Evolutionary conservation across 2,329 filamentous ascomycete species (phyloP).

Genomic region (Fusarium fujikuroi): DNA sequence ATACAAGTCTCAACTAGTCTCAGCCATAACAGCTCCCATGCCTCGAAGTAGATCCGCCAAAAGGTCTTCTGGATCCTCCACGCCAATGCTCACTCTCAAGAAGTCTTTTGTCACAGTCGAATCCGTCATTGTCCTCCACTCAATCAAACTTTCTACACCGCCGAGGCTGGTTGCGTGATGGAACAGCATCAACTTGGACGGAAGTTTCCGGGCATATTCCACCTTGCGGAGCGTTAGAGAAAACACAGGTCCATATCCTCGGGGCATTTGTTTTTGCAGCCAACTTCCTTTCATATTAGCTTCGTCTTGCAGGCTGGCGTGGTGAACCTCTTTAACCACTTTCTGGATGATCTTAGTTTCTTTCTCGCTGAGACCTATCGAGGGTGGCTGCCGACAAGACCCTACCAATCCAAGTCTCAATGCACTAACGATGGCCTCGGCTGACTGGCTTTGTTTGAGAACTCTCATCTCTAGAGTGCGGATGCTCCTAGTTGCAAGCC

Average conservation of each 20-base stretch:
- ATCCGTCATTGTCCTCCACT: conserved; percentile 95
- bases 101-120: conserved; percentile 74
- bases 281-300: conserved; percentile 69
- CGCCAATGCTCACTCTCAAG: conserved; percentile 83
- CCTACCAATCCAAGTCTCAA: conserved; percentile 68
- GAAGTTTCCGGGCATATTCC: conserved; percentile 72
- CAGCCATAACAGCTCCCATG: conserved; percentile 55
- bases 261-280: conserved; percentile 88
- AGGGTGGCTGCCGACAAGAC: accelerated
- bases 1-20: background rate
- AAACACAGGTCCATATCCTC: conserved; percentile 90
- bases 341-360: conserved; percentile 55
- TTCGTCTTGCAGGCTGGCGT: conserved; percentile 81
- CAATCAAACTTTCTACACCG: conserved; percentile 93
- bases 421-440: conserved; percentile 68
- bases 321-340: conserved; percentile 70
- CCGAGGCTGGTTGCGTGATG: conserved; percentile 94
- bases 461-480: conserved; percentile 88
- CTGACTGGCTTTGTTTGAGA: conserved; percentile 76
- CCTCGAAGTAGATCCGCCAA: conserved; percentile 76
- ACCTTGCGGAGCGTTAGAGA: conserved; percentile 72
- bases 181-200: conserved; percentile 83
- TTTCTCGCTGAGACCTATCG: conserved; percentile 49
- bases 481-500: conserved; percentile 87
- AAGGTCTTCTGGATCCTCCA: conserved; percentile 88